Evolutionary conservation across 2,329 filamentous ascomycete genomes (phyloP).

Genomic region (Thyridium curvatum): DNA sequence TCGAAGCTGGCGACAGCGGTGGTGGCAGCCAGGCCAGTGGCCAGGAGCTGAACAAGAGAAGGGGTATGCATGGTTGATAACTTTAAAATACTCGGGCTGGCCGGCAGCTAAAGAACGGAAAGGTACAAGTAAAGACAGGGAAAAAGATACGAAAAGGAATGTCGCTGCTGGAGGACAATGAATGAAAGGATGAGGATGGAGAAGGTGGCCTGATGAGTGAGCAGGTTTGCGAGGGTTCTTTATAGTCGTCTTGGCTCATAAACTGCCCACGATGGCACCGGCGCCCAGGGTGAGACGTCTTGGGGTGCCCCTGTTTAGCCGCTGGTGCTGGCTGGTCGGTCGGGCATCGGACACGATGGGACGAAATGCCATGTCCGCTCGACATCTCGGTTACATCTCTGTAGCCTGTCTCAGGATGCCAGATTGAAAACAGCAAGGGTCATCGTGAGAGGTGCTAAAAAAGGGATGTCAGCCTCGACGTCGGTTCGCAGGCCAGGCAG

Average conservation of each 20-base stretch:
- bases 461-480: no score
- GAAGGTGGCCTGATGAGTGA: slow-evolving; percentile 3
- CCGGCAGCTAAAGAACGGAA: slow-evolving; percentile 20
- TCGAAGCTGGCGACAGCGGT: slow-evolving; percentile 21
- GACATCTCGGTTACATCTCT: no score
- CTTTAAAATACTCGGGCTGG: slow-evolving; percentile 13
- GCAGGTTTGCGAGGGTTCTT: slow-evolving; percentile 8
- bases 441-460: no score
- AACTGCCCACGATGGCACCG: no score
- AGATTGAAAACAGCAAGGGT: no score
- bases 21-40: slow-evolving; percentile 21
- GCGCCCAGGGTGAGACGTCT: no score
- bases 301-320: no score
- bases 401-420: no score
- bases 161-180: slow-evolving; percentile 1
- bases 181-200: slow-evolving; percentile 4
- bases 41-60: slow-evolving; percentile 19
- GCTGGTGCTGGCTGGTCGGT: no score
- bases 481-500: no score
- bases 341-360: no score
- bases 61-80: slow-evolving; percentile 21
- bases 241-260: slow-evolving; percentile 9
- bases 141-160: slow-evolving; percentile 4
- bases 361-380: no score
- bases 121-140: slow-evolving; percentile 2